Percentiles rank a stretch among this genome's conserved stretches.
Conservation (phyloP, 2,329 filamentous ascomycete species). For the Ilyonectria sp. region DNA sequence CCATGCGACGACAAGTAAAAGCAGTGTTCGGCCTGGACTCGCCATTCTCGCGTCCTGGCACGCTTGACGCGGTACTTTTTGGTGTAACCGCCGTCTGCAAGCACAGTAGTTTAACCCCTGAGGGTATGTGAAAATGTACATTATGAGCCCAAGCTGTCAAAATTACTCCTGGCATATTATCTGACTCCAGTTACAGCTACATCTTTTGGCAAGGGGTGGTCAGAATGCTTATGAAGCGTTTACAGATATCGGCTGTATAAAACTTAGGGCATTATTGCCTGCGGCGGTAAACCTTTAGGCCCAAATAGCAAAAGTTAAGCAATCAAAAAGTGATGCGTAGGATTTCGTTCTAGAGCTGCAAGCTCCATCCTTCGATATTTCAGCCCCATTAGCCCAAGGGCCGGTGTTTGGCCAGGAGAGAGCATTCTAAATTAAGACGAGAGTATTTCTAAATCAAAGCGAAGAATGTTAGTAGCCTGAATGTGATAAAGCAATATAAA, state of each 20-base stretch:
- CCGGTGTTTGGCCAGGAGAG: too few species aligned
- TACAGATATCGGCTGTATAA: not conserved
- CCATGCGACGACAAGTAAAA: not conserved
- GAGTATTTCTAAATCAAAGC: too few species aligned
- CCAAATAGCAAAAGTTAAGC: not conserved
- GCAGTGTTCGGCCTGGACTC: not conserved
- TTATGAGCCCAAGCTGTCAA: not conserved
- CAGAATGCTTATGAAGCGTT: not conserved
- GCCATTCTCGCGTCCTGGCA: not conserved
- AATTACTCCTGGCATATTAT: not conserved
- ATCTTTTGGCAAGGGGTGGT: not conserved
- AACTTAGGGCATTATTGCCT: not conserved
- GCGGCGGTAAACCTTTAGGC: not conserved
- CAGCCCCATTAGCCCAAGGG: not conserved
- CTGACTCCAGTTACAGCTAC: not conserved
- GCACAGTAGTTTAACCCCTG: not conserved
- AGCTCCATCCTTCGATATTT: not conserved
- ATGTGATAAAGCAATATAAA: too few species aligned
- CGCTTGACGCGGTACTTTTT: not conserved
- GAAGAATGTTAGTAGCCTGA: too few species aligned
- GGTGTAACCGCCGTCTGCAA: not conserved
- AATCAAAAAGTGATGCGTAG: not conserved
- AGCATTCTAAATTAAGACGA: too few species aligned
- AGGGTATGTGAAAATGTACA: not conserved
- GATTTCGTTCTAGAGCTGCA: not conserved